Evolutionary conservation across 768 basidiomycete genomes (phyloP), one percentile per base, ranked within the genome.

Genomic region (Paxillus involutus): DNA sequence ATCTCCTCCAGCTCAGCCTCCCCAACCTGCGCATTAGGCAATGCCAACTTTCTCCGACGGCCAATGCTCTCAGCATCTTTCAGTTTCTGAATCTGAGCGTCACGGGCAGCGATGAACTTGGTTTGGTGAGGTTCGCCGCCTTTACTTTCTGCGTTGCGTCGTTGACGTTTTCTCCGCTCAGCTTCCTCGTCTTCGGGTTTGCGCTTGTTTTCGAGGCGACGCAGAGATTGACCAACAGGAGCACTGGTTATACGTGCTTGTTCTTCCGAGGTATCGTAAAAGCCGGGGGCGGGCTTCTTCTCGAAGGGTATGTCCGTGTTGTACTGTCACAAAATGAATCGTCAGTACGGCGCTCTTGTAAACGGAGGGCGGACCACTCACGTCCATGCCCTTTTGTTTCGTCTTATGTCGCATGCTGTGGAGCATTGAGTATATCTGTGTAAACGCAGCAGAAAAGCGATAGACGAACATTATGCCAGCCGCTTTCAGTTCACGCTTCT

Each of bases 291-390:
- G 0, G 97, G 80, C 66, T 91, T 91, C 77, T 98, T 98, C 75
- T 99, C 97, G 68, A 98, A 98, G 0, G 97, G 97, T 60, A 98
- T 97, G 67, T 99, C 97, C 47, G 94, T 85, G 64, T 98, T 99
- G 75, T 98, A 99, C 91, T 97, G 59, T 32, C 60, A 6, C 26
- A 40, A 33, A 14, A 47, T 26, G 16, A 42, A 52, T 12, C 21
- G 53, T 47, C 6, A 40, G 21, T 16, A 39, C 48, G 35, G 44
- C 36, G n/a, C 44, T 39, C 33, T 43, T 52, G 36, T 30, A 29
- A 53, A 35, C 35, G 3, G 35, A 35, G 13, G 12, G 16, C 32
- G 56, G 3, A 46, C 16, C 17, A 76, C 89, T 63, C 70, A 92
- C 91, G 72, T 97, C 96, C 97, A 98, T 98, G 51, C 95, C 95